Evolutionary conservation across 495 filamentous ascomycete species (phyloP).

Genomic region (Neurospora cerealis): DNA sequence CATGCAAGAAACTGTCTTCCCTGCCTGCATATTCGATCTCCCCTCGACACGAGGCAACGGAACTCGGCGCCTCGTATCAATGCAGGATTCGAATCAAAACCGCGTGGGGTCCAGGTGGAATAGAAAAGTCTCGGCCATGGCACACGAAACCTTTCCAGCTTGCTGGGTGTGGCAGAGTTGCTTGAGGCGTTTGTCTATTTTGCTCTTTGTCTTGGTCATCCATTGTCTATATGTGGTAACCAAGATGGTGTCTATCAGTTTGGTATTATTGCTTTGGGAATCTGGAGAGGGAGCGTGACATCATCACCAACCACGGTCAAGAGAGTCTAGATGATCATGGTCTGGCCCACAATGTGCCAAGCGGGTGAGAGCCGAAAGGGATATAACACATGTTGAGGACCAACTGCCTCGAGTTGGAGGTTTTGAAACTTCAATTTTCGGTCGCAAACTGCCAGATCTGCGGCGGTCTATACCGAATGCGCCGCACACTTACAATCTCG

Average conservation of each 20-base stretch:
- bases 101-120: not conserved
- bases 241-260: not conserved
- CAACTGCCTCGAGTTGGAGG: not conserved
- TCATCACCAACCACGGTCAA: not conserved
- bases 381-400: not conserved
- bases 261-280: not conserved
- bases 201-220: not conserved
- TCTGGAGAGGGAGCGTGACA: not conserved
- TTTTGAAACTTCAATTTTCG: not conserved
- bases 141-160: not conserved
- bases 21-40: not conserved
- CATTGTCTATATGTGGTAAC: not conserved
- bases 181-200: not conserved
- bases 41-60: not conserved
- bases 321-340: not conserved
- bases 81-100: not conserved
- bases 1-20: not conserved
- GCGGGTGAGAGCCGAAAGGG: not conserved
- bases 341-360: not conserved
- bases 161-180: not conserved
- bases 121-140: not conserved
- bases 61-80: not conserved
- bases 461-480: not conserved
- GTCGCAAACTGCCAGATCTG: not conserved
- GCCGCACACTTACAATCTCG: not conserved